Conservation (phyloP, 805 yeast species). For the Candida takata region DNA sequence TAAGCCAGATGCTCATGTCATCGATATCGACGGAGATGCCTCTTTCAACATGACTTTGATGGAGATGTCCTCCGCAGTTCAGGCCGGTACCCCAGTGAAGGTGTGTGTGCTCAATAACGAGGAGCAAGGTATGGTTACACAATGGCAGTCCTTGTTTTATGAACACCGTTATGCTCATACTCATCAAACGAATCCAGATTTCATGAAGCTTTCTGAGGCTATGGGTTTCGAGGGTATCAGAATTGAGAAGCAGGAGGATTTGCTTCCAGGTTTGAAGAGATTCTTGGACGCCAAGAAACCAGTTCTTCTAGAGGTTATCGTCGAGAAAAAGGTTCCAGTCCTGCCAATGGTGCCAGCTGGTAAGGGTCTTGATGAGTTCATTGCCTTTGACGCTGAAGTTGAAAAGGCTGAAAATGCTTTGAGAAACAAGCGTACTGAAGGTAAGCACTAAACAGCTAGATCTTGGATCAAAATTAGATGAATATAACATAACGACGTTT, state of each 20-base stretch:
- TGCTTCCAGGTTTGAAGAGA: constrained; percentile 50
- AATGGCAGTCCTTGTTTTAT: constrained; percentile 97
- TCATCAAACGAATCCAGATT: constrained; percentile 92
- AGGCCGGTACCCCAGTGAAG: constrained; percentile 87
- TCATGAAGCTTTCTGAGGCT: constrained; percentile 86
- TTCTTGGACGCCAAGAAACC: constrained; percentile 71
- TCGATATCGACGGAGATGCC: constrained; percentile 98
- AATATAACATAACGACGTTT: constrained; percentile 1
- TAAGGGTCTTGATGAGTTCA: constrained; percentile 88
- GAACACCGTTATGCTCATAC: constrained; percentile 98
- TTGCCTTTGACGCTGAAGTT: constrained; percentile 74
- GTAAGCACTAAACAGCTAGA: constrained; percentile 40
- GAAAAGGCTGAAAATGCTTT: constrained; percentile 64
- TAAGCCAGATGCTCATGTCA: constrained; percentile 87
- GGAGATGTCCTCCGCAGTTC: constrained; percentile 91
- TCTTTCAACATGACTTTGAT: constrained; percentile 97
- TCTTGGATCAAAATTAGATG: not conserved
- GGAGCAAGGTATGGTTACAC: constrained; percentile 99
- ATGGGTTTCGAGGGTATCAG: constrained; percentile 87
- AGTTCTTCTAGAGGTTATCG: constrained; percentile 80
- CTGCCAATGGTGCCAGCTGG: constrained; percentile 98
- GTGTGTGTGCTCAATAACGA: constrained; percentile 87
- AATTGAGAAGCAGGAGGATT: constrained; percentile 60
- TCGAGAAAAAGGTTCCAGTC: constrained; percentile 88
- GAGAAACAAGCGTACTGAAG: constrained; percentile 68